Base-by-base conservation (phyloP, 1,284 basidiomycete species). In the Volvariella surrecta region DNA sequence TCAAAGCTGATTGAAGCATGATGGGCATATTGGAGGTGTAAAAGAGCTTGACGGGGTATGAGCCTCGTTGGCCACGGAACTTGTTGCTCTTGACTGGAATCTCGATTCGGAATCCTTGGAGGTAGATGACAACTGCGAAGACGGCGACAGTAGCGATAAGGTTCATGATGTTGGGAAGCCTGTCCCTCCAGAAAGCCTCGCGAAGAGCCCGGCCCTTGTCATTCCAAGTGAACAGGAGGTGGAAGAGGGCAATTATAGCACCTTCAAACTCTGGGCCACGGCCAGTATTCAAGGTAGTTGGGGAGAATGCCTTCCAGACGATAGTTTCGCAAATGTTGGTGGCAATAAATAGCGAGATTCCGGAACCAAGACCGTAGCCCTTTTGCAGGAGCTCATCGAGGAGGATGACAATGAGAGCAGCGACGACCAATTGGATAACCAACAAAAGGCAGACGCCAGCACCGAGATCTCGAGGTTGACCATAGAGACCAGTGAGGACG, bases 11-110 rank as follows among this genome's bases (percentile, higher is more conserved):
- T 68, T 98, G 89, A 52, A 99, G 81, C 95, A 99, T 99, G 74
- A 99, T 99, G 50, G 95, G 94, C 95, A 98, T 98, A 75, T 98
- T 99, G 51, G 82, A 87, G 18, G 95, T 98, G 72, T 99, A 99
- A 73, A 99, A 99, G 37, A 99, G 80, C 72, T 98, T 99, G 71
- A 99, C 81, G 47, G 96, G 95, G 74, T 96, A 99, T 30, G 82
- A 81, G 39, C 89, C 93, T 40, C 92, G 80, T 67, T 98, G 93
- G 22, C 96, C 95, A 50, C 93, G 80, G 84, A 94, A 93, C 52
- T 83, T 81, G 74, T 92, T 94, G 66, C 82, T 88, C 79, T 99
- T 98, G 64, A 99, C 90, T 13, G 95, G 95, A 59, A 99, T 98
- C 64, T 99, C 95, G 54, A 98, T 89, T 48, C 95, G 79, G 88